A percentile compares a stretch with the other conserved stretches of the same genome.
phyloP scores from a whole-genome alignment of 75 land plant genomes.

The Pinus taeda region DNA sequence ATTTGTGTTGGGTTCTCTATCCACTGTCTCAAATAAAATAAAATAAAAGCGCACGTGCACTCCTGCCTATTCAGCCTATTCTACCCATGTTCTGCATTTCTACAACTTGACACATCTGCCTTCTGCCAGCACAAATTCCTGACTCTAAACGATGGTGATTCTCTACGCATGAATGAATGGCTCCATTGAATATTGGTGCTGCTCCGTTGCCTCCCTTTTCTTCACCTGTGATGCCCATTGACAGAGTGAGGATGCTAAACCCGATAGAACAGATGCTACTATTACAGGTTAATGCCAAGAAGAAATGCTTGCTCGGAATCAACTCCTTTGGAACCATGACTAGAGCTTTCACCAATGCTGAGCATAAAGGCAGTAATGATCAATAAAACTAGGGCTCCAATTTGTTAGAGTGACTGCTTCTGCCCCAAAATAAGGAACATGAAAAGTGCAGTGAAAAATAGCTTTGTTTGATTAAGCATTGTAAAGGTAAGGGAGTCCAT shows the following conservation, averaged over 20 bases:
- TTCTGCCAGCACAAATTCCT: no score
- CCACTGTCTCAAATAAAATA: no score
- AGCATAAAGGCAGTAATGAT: slow-evolving; percentile 76
- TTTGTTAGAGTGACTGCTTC: slow-evolving; percentile 78
- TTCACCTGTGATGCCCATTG: slow-evolving; percentile 96
- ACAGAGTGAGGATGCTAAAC: slow-evolving; percentile 89
- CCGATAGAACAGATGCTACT: slow-evolving; percentile 87
- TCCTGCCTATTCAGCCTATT: no score
- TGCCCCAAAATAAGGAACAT: slow-evolving; percentile 85
- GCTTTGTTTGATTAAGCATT: slow-evolving; percentile 93
- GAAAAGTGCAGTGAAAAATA: slow-evolving; percentile 89
- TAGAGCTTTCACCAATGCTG: slow-evolving; percentile 77
- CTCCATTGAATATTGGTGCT: no score
- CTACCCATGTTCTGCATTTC: no score
- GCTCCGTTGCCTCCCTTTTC: background rate
- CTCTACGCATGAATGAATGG: no score
- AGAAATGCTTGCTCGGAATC: slow-evolving; percentile 40
- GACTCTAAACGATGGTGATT: no score
- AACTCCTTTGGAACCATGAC: slow-evolving; percentile 36
- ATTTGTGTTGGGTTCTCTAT: no score
- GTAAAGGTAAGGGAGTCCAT: slow-evolving; percentile 98
- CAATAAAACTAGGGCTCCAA: slow-evolving; percentile 82
- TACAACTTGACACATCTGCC: no score
- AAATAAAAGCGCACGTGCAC: no score
- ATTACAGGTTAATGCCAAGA: slow-evolving; percentile 82